Conservation (phyloP, 2,329 filamentous ascomycete genomes). For the Epichloe amarillans region DNA sequence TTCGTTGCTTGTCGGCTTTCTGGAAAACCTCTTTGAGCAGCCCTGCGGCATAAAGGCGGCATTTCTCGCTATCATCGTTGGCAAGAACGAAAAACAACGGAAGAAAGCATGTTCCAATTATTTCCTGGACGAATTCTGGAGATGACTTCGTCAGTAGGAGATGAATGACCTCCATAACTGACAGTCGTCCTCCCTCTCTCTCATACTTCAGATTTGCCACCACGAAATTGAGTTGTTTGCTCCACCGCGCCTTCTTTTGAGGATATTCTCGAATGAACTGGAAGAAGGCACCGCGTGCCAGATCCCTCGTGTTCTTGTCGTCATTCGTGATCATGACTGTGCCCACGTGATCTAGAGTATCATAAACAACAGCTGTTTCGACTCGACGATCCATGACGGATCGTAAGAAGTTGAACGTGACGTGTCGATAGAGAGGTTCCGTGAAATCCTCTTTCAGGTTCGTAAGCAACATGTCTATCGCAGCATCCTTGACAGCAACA, state of each 20-base stretch:
- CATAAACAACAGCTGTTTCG: slow-evolving; percentile 78
- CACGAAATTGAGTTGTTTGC: slow-evolving; percentile 79
- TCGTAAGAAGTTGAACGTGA: slow-evolving; percentile 88
- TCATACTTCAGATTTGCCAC: slow-evolving; percentile 86
- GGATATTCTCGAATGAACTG: slow-evolving; percentile 93
- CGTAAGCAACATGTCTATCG: slow-evolving; percentile 69
- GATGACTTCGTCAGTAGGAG: slow-evolving; percentile 76
- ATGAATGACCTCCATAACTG: slow-evolving; percentile 84
- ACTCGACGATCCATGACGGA: slow-evolving; percentile 76
- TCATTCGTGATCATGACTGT: slow-evolving; percentile 94
- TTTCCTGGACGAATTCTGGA: slow-evolving; percentile 68
- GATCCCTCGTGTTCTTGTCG: slow-evolving; percentile 72
- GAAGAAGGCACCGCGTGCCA: slow-evolving; percentile 80
- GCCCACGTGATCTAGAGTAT: slow-evolving; percentile 78
- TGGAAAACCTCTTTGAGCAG: slow-evolving; percentile 72
- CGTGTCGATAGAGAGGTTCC: slow-evolving; percentile 79
- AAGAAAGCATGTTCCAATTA: slow-evolving; percentile 70
- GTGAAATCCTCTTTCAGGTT: slow-evolving; percentile 81
- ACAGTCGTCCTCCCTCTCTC: slow-evolving; percentile 75
- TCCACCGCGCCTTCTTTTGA: slow-evolving; percentile 77
- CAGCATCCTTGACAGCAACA: slow-evolving; percentile 64
- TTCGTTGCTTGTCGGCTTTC: slow-evolving; percentile 59
- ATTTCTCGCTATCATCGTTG: slow-evolving; percentile 80
- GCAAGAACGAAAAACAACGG: slow-evolving; percentile 74
- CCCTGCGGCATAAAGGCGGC: slow-evolving; percentile 66